Base-by-base conservation (phyloP, 2,329 filamentous ascomycete genomes). In the Clarireedia monteithiana region DNA sequence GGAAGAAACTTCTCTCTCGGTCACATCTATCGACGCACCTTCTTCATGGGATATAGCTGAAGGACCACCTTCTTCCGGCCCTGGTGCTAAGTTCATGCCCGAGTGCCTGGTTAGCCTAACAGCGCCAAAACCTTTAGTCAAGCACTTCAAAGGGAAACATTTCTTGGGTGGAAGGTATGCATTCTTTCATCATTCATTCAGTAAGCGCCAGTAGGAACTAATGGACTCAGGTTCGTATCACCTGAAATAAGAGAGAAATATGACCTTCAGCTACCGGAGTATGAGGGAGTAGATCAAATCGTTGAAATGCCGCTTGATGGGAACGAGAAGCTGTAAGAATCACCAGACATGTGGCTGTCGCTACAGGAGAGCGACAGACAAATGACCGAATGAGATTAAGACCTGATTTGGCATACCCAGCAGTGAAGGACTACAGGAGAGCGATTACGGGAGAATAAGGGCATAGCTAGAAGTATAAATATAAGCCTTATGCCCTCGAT, bases 31-130 rank as follows among this genome's bases (percentile, higher is more conserved):
- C 23, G 94, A 99, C 73, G 91, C 89, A 6, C 94, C 94, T 1
- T 95, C 89, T 34, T 94, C 89, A 1, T 99, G 94, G 94, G 84
- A 94, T 70, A 95, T 99, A 56, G 89, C 96, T 67, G 76, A 77
- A 10, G 94, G 94, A 0, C 92, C 92, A 7, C 91, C 91, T 10
- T 74, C 77, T 52, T 81, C 84, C 1, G 92, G 90, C 0, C 79
- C 89, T 0, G 92, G 91, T 0, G 86, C 85, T 65, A 83, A 78
- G 4, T 97, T 95, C 67, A 84, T 88, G 74, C 94, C 94, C 62
- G 76, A 79, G 36, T 84, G 85, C 20, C 75, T 99, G 57, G 84
- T 99, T 63, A 95, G 89, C 69, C 75, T 99, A 67, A 96, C 92
- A 48, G 94, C 94, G 9, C 91, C 94, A 3, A 99, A 99, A 73